These are phyloP conservation scores for Anthracocystis walkeri DNA, from an alignment of 1,284 basidiomycete genomes.

Conservation along the genomic window DNA sequence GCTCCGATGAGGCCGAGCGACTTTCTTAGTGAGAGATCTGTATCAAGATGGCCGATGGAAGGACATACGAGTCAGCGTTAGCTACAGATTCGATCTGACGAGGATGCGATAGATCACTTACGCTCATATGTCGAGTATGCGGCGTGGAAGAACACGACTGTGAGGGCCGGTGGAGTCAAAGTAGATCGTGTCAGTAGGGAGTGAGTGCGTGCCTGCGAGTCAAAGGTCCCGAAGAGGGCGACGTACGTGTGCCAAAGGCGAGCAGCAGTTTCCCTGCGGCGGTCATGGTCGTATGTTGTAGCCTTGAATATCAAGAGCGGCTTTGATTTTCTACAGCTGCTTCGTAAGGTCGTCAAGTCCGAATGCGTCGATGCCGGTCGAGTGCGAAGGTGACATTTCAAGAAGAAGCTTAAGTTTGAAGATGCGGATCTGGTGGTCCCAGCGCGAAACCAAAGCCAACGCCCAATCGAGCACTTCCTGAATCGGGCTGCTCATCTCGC, in stretches of 20 bases:
- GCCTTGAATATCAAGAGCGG: not conserved
- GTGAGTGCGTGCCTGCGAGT: not conserved
- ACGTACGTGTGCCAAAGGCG: conserved; percentile 37
- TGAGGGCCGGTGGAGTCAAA: not conserved
- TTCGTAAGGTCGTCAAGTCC: not conserved
- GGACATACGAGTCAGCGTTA: not conserved
- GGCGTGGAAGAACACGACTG: conserved; percentile 58
- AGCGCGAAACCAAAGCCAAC: conserved; percentile 7
- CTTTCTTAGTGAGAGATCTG: conserved; percentile 56
- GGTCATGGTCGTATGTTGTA: conserved; percentile 18
- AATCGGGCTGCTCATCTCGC: not conserved
- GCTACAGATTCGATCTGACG: no score
- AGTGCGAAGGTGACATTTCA: not conserved
- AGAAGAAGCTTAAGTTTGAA: not conserved
- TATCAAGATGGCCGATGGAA: not conserved
- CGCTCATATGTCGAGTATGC: conserved; percentile 65
- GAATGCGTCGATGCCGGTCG: not conserved
- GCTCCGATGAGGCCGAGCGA: conserved; percentile 45
- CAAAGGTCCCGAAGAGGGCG: not conserved
- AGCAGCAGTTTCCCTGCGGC: conserved; percentile 26
- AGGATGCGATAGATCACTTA: conserved; percentile 9
- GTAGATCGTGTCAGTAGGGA: not conserved
- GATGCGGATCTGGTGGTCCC: conserved; percentile 45
- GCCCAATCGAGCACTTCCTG: not conserved
- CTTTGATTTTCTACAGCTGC: not conserved